Evolutionary conservation across 306 rosid species (phyloP), one percentile per base, ranked within the genome.

Genomic region (Quercus engelmannii): DNA sequence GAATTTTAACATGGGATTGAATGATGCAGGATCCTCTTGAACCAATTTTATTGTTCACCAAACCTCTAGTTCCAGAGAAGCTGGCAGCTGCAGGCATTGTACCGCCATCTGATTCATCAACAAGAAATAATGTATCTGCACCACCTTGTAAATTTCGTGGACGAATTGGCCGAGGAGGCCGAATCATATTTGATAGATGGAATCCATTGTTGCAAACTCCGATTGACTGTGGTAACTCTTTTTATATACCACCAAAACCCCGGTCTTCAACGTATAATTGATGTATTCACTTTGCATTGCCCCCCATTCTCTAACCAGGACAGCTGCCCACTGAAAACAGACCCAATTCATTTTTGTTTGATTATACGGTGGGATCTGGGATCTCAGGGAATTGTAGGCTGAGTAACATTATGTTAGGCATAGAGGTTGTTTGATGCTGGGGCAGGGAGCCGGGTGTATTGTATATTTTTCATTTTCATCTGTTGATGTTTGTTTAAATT

Each of bases 111-210:
- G 91, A 95, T 77, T 73, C 91, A 52, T 76, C 86, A 56, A n/a
- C 83, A 19, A 83, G 79, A 79, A 85, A 85, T 71, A 91, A 92
- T 57, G 86, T 81, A 52, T 77, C 98, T 55, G n/a, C 88, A 79
- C 71, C 89, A 17, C 74, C 96, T 5, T 84, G 69, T 82, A 95
- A 80, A 82, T 85, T 83, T 58, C 92, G 89, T 0, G 99, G 99
- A 56, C 87, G 99, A 86, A 87, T 95, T 19, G 99, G 99, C 75
- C 89, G 98, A 43, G 99, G 99, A 17, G 99, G 99, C 79, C 90
- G 98, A 21, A 86, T 95, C 82, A 85, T 95, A 87, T 95, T 93
- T 75, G 99, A 95, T 74, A 79, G 97, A 75, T 95, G 93, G 96
- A 95, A 95, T 84, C 92, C 96, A 1, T 87, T 93, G 80, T 56